Percentiles rank a stretch among this genome's conserved stretches.
phyloP scores from a whole-genome alignment of 306 rosid species.

The Cucurbita moschata region DNA sequence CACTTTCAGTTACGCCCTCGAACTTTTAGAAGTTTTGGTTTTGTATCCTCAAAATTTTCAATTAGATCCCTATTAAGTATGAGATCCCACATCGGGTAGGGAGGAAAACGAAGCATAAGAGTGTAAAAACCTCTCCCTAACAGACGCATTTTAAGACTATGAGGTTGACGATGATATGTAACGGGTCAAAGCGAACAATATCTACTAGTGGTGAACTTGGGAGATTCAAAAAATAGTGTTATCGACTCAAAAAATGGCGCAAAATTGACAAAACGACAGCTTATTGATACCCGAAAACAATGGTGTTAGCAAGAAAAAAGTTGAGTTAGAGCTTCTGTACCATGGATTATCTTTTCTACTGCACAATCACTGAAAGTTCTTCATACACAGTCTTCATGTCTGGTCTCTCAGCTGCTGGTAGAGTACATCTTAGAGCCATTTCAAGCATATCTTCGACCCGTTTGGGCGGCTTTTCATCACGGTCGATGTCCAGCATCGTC shows the following conservation, averaged over 20 bases:
- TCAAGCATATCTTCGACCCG: conserved; percentile 45
- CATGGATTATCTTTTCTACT: conserved; percentile 4
- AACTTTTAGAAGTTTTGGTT: background rate
- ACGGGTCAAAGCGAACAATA: too few relatives aligned
- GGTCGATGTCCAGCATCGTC: conserved; percentile 21
- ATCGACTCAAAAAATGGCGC: background rate
- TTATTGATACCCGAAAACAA: background rate
- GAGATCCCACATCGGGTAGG: too few relatives aligned
- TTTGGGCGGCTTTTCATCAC: conserved; percentile 6
- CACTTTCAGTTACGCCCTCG: background rate
- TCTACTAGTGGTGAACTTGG: background rate
- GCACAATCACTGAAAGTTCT: conserved; percentile 42
- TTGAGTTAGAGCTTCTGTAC: conserved; percentile 12
- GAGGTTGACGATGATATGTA: too few relatives aligned
- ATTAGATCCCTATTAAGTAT: too few relatives aligned
- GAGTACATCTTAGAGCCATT: conserved; percentile 55
- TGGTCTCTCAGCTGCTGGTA: conserved; percentile 65
- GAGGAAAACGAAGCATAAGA: too few relatives aligned
- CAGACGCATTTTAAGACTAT: too few relatives aligned
- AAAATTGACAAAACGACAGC: background rate
- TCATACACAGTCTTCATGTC: conserved; percentile 50
- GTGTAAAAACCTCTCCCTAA: too few relatives aligned
- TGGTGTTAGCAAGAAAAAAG: conserved; percentile 21
- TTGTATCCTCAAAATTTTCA: too few relatives aligned
- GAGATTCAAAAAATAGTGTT: background rate